Base-by-base conservation (phyloP, 225 moss, liverwort and hornwort genomes). In the Ulota crispa region DNA sequence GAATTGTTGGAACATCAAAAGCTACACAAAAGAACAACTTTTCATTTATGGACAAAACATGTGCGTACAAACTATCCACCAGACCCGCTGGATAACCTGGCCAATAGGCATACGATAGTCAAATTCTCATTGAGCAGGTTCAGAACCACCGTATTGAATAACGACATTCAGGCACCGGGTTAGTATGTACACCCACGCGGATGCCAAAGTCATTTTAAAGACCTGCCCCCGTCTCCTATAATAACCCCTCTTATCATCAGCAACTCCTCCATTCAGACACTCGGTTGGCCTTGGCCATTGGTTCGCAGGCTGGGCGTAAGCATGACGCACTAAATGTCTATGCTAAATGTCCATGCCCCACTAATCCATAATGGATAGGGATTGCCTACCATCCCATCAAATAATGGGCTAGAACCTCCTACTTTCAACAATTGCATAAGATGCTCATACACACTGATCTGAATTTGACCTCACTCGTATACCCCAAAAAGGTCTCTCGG, bases 41-140 rank as follows among this genome's bases (percentile, higher is more conserved):
- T 10, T 23, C 15, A 64, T 64, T 9, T 41, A n/a, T 41, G 30
- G 39, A 74, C 28, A 79, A 47, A 86, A 14, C n/a, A 69, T 32
- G 43, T 30, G 71, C 71, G n/a, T 50, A 30, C 28, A 59, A 52
- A 28, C 74, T 63, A 53, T 73, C 7, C 78, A 62, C 9, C 20
- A 31, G 31, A 76, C 67, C 60, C 76, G 57, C 37, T 77, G 67
- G n/a, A 80, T 55, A 56, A 80, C 59, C 27, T 72, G 42, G 32
- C 56, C 55, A 56, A 57, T 66, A 54, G 37, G 53, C 23, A 54
- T 6, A 41, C 19, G 57, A 65, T 63, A 78, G 45, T 55, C 83
- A 72, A 81, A 81, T 81, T 63, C 42, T 23, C 62, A 7, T n/a
- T 8, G 55, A 12, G 21, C 34, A 78, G 43, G 62, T 74, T 72